These are phyloP conservation scores for Chlorella sp. DNA, from an alignment of 139 green algal genomes.

Conservation along the genomic window DNA sequence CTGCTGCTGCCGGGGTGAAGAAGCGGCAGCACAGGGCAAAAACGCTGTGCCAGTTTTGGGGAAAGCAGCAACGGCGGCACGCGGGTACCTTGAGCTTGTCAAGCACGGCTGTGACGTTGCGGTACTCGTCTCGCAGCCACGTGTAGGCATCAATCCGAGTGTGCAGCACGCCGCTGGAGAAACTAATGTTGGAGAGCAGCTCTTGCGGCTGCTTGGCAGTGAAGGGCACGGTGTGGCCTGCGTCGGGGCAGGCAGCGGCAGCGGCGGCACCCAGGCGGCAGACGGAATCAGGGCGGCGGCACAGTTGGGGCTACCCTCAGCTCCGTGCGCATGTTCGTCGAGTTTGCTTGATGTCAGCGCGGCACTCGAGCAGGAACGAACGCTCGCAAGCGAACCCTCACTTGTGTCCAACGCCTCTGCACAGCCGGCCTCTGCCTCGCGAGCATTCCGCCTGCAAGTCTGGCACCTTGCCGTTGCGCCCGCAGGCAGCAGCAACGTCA, in stretches of 20 bases:
- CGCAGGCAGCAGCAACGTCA: not conserved
- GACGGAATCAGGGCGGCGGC: too few relatives aligned
- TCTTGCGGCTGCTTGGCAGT: not conserved
- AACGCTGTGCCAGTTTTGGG: not conserved
- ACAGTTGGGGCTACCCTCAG: not conserved
- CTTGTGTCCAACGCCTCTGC: not conserved
- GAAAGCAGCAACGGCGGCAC: not conserved
- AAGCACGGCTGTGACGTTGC: constrained; percentile 64
- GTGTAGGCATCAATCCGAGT: constrained; percentile 65
- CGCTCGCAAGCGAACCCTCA: not conserved
- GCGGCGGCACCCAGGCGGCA: not conserved
- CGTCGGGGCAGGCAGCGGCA: not conserved
- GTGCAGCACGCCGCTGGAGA: not conserved
- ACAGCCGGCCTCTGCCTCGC: not conserved
- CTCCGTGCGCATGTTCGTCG: not conserved
- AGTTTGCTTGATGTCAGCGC: not conserved
- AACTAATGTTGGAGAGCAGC: not conserved
- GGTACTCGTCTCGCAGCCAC: constrained; percentile 81
- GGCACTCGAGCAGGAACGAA: not conserved
- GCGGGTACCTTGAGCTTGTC: constrained; percentile 37
- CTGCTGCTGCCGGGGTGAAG: too few relatives aligned
- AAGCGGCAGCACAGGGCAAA: not conserved
- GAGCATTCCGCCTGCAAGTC: not conserved
- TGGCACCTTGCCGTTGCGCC: not conserved
- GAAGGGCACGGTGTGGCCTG: not conserved